These are phyloP conservation scores for Paraphoma sp. DNA, from an alignment of 2,329 filamentous ascomycete species.

Conservation along the genomic window DNA sequence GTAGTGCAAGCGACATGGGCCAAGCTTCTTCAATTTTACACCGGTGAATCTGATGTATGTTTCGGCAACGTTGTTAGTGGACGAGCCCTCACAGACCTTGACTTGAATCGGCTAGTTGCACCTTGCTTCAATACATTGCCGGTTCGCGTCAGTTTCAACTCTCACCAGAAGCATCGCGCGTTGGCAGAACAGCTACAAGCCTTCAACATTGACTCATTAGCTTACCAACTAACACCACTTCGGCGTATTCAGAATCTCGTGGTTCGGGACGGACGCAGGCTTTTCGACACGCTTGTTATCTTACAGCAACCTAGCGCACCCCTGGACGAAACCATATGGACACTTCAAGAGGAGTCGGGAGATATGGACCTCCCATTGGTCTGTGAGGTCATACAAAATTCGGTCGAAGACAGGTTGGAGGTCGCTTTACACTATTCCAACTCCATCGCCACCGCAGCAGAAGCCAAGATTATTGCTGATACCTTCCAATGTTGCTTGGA, in stretches of 20 bases:
- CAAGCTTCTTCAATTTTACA: conserved; percentile 64
- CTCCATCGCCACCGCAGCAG: conserved; percentile 32
- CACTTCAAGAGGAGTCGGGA: conserved; percentile 57
- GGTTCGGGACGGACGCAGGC: conserved; percentile 54
- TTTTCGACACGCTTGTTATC: conserved; percentile 84
- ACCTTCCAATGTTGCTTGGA: conserved; percentile 36
- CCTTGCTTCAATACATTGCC: conserved; percentile 94
- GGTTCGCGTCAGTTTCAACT: conserved; percentile 64
- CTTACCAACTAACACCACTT: conserved; percentile 77
- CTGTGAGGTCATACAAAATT: conserved; percentile 72
- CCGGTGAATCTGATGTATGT: conserved; percentile 70
- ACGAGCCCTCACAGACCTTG: conserved; percentile 69
- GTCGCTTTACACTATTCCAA: conserved; percentile 66
- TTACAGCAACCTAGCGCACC: conserved; percentile 68
- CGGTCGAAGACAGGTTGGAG: conserved; percentile 58
- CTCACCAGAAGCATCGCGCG: conserved; percentile 59
- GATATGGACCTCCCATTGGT: conserved; percentile 80
- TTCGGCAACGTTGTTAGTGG: conserved; percentile 89
- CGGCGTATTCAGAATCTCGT: conserved; percentile 69
- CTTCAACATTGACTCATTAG: conserved; percentile 66
- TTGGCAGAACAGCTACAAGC: conserved; percentile 67
- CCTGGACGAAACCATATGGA: conserved; percentile 60
- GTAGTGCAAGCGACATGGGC: conserved; percentile 78
- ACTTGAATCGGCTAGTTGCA: conserved; percentile 76
- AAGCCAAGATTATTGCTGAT: conserved; percentile 34